Evolutionary conservation across 257 asterid genomes (phyloP).

Genomic region (Solanum boliviense): DNA sequence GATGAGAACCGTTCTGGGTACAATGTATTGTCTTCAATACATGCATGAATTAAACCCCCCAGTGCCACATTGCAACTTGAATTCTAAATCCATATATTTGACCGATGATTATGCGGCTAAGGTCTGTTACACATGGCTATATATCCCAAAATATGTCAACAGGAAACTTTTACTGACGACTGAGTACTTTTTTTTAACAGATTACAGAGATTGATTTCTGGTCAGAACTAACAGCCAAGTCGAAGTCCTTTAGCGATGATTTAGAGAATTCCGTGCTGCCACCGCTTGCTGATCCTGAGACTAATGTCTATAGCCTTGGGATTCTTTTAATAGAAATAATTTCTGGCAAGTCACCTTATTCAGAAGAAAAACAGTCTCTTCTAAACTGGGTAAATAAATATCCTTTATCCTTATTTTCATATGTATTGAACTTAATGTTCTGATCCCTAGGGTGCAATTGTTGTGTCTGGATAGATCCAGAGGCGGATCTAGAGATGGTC

Average conservation of each 20-base stretch:
- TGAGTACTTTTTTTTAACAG: not conserved
- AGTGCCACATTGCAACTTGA: conserved; percentile 51
- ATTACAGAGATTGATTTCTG: conserved; percentile 16
- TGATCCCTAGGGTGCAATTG: not conserved
- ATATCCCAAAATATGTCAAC: not conserved
- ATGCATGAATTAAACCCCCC: conserved; percentile 75
- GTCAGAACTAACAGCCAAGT: conserved; percentile 45
- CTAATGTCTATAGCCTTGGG: conserved; percentile 57
- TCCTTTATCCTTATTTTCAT: not conserved
- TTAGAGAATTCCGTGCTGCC: conserved; percentile 29
- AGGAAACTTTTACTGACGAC: not conserved
- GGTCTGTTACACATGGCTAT: conserved; percentile 15
- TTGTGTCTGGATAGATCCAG: not conserved
- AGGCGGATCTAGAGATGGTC: not conserved
- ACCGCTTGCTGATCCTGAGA: conserved; percentile 36
- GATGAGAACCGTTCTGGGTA: conserved; percentile 65
- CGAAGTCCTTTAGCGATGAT: conserved; percentile 26
- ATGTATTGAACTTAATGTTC: not conserved
- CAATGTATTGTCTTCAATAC: conserved; percentile 66
- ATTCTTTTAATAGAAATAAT: conserved; percentile 63
- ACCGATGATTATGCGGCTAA: conserved; percentile 93
- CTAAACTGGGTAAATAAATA: conserved; percentile 40
- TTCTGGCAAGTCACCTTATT: conserved; percentile 61
- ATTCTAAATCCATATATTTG: conserved; percentile 56
- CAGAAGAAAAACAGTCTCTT: conserved; percentile 40